Evolutionary conservation across 768 basidiomycete species (phyloP).

Genomic region (Leccinum variicolor): DNA sequence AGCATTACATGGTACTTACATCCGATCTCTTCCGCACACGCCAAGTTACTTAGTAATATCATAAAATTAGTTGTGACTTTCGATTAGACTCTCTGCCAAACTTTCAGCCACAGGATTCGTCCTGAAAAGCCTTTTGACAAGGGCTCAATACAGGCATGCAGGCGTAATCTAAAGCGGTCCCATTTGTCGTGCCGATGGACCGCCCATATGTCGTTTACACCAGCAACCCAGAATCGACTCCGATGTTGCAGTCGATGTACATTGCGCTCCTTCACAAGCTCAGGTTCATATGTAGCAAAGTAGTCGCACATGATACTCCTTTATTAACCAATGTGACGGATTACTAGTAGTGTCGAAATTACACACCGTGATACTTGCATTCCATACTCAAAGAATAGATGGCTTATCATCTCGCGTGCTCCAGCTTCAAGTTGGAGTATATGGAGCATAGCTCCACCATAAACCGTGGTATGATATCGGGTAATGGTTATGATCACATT

Average conservation of each 20-base stretch:
- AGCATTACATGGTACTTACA: no score
- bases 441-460: neutral
- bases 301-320: no score
- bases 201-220: no score
- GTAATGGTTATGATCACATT: no score
- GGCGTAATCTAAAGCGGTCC: neutral
- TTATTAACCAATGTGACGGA: neutral
- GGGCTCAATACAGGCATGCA: neutral
- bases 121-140: no score
- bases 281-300: no score
- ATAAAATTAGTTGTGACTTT: neutral
- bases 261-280: no score
- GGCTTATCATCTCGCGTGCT: neutral
- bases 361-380: neutral
- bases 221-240: no score
- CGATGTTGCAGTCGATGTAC: no score
- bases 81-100: neutral
- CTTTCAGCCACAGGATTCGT: neutral
- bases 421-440: constrained; percentile 1
- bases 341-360: neutral
- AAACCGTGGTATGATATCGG: no score
- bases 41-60: neutral
- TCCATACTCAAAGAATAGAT: neutral
- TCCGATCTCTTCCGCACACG: neutral
- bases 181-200: no score